A percentile compares a stretch with the other conserved stretches of the same genome.
Evolutionary conservation across 805 yeast species (phyloP).

Genomic region (Kluyveromyces starmeri): DNA sequence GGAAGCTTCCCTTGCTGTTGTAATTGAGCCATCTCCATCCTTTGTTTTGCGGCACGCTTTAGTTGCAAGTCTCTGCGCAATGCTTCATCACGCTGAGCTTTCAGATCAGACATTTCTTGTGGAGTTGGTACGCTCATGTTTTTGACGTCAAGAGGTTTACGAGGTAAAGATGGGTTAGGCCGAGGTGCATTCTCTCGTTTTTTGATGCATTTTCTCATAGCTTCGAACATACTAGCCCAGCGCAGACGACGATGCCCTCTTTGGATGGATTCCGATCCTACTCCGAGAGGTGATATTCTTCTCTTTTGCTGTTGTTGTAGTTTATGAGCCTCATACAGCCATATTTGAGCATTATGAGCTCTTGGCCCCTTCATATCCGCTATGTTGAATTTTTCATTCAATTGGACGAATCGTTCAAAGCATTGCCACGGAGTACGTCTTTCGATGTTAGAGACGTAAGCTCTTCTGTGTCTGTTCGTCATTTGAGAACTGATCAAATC

Average conservation of each 20-base stretch:
- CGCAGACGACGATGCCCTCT: constrained; percentile 84
- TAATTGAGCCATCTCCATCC: constrained; percentile 21
- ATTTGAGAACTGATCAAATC: constrained; percentile 78
- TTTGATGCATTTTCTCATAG: constrained; percentile 80
- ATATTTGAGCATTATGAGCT: constrained; percentile 74
- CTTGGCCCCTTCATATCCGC: constrained; percentile 81
- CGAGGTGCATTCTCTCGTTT: constrained; percentile 73
- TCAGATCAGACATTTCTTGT: constrained; percentile 71
- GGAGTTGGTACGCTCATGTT: constrained; percentile 63
- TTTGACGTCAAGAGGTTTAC: constrained; percentile 33
- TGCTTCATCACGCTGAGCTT: constrained; percentile 78
- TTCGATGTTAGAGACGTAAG: constrained; percentile 81
- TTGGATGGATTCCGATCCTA: constrained; percentile 87
- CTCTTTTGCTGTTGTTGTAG: constrained; percentile 84
- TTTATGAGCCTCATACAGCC: constrained; percentile 87
- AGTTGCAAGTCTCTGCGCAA: constrained; percentile 51
- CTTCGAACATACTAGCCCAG: constrained; percentile 98
- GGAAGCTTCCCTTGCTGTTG: constrained; percentile 11
- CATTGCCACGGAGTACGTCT: constrained; percentile 98
- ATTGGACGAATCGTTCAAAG: constrained; percentile 89
- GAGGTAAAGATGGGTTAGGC: constrained; percentile 41
- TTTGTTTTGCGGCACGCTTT: constrained; percentile 25
- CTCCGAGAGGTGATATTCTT: constrained; percentile 85
- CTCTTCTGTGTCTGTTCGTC: constrained; percentile 53
- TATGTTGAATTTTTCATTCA: constrained; percentile 80